Evolutionary conservation across 129 eudicot genomes (phyloP), one percentile per base, ranked within the genome.

Genomic region (Heracleum sosnowskyi): DNA sequence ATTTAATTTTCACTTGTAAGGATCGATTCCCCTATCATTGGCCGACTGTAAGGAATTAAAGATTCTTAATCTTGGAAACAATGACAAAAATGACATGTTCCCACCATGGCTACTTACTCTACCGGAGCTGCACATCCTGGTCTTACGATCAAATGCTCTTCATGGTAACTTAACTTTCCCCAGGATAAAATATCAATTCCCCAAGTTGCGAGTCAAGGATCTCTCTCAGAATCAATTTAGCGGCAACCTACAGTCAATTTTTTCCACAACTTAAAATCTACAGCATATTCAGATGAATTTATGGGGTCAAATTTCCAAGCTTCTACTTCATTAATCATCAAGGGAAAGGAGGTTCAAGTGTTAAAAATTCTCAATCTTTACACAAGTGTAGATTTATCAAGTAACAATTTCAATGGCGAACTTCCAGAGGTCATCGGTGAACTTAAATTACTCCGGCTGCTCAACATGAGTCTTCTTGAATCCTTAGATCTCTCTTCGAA

Each of bases 401-500:
- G 51, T 28, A 86, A 86, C 33, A 86, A 53, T 49, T 86, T 86
- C 11, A 49, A 75, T 74, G 89, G 87, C 47, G 71, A 78, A 29
- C 73, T 87, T 69, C 84, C 90, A 6, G 42, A 55, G 24, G 33
- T 70, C 11, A 45, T 79, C 12, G 88, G 82, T 1, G 72, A 2
- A 26, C 55, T 86, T 69, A 70, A 26, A 49, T 76, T 83, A 22
- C 83, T 81, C 62, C 71, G 45, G 11, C 34, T 73, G 18, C 79
- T 86, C 34, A 86, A 86, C 80, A 44, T 87, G 18, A 8, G 13
- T 29, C 13, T 45, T n/a, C 86, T 84, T 60, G 88, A 86, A 69
- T 77, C 85, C 2, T 77, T 86, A 63, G 84, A 83, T 66, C 82
- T 83, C 35, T 84, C 90, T 10, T 81, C 82, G 15, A 86, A 86